phyloP scores from a whole-genome alignment of 805 yeast genomes.

The Priceomyces medius region DNA sequence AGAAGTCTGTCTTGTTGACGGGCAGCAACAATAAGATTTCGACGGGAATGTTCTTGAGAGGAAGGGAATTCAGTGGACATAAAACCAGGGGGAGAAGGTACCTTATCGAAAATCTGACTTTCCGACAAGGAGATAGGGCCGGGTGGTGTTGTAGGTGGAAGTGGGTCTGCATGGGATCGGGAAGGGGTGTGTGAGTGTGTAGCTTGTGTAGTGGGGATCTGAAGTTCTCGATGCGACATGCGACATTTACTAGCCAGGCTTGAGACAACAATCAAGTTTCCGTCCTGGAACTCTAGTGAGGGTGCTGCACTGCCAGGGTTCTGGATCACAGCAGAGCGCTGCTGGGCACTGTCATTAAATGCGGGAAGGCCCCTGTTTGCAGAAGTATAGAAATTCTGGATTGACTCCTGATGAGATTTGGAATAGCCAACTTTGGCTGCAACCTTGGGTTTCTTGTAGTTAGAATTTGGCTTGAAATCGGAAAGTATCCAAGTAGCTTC shows the following conservation, averaged over 20 bases:
- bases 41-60: conserved; percentile 28
- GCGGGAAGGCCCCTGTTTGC: conserved; percentile 7
- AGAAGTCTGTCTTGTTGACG: conserved; percentile 27
- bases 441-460: conserved; percentile 16
- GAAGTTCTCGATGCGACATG: background rate
- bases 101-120: conserved; percentile 35
- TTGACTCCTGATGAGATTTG: conserved; percentile 14
- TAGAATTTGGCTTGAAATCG: conserved; percentile 35
- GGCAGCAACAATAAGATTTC: conserved; percentile 18
- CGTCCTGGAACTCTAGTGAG: too few relatives aligned
- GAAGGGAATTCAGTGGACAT: conserved; percentile 38
- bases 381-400: conserved; percentile 13
- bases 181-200: background rate
- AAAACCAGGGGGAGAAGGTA: conserved; percentile 41
- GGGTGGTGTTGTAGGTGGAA: background rate
- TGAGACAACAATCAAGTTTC: too few relatives aligned
- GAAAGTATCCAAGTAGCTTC: conserved; percentile 33
- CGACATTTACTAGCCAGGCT: background rate
- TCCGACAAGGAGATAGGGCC: background rate
- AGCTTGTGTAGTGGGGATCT: background rate
- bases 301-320: background rate
- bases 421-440: conserved; percentile 15
- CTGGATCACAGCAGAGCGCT: background rate
- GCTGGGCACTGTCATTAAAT: background rate
- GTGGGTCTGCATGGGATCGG: background rate